phyloP scores from a whole-genome alignment of 371 early-diverging fungal genomes.

The Mortierella sp. region DNA sequence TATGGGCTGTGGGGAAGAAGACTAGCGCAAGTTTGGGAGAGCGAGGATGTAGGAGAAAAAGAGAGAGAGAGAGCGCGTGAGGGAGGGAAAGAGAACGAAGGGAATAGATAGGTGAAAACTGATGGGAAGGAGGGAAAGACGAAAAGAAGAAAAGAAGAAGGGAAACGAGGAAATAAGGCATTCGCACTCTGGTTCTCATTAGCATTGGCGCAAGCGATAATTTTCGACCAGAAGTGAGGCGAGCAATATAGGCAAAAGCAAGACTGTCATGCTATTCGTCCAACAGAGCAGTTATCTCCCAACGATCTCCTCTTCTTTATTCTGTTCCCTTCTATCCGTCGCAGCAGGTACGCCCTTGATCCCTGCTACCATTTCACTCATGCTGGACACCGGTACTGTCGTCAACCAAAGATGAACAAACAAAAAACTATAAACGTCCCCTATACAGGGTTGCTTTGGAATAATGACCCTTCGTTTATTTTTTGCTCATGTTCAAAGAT shows the following conservation, averaged over 20 bases:
- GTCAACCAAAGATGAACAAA: neutral
- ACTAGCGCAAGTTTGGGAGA: neutral
- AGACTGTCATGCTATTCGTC: neutral
- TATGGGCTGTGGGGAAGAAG: neutral
- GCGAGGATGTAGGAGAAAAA: neutral
- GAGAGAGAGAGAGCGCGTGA: neutral
- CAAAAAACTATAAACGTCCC: neutral
- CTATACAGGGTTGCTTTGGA: neutral
- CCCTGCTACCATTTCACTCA: neutral
- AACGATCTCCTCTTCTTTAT: neutral
- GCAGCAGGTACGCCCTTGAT: neutral
- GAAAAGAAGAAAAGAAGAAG: neutral
- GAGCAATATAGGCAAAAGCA: neutral
- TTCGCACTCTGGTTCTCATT: too few relatives aligned
- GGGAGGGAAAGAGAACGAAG: neutral
- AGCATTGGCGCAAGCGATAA: too few relatives aligned
- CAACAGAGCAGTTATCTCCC: neutral
- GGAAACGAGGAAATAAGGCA: neutral
- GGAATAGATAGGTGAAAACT: too few relatives aligned
- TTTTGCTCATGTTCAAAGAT: neutral
- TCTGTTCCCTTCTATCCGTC: neutral
- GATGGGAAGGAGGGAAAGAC: neutral
- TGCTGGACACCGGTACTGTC: too few relatives aligned
- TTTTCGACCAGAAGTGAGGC: too few relatives aligned
- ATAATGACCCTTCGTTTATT: neutral